Evolutionary conservation across 345 rosid genomes (phyloP).

Genomic region (Carallia brachiata): DNA sequence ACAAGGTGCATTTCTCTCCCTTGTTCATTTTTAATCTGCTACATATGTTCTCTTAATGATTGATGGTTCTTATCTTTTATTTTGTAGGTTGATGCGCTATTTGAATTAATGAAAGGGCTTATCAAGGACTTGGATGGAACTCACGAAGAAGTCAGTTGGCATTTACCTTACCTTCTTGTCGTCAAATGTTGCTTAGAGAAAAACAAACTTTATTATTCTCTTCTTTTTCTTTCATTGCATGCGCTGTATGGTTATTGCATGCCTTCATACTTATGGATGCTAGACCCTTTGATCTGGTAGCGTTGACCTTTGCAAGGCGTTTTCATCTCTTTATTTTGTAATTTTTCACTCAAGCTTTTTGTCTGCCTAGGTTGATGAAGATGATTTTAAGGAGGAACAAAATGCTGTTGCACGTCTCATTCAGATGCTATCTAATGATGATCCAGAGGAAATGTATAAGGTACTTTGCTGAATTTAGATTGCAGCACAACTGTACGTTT

Average conservation of each 20-base stretch:
- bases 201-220: background rate
- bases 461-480: conserved; percentile 32
- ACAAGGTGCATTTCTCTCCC: conserved; percentile 49
- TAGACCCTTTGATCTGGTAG: too few relatives aligned
- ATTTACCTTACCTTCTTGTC: conserved; percentile 9
- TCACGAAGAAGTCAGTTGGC: conserved; percentile 58
- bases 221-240: background rate
- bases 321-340: background rate
- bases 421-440: conserved; percentile 86
- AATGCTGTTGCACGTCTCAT: conserved; percentile 94
- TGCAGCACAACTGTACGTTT: background rate
- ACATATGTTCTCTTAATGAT: conserved; percentile 10
- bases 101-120: conserved; percentile 90
- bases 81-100: conserved; percentile 83
- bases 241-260: background rate
- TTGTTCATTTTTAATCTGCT: conserved; percentile 19
- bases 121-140: conserved; percentile 82
- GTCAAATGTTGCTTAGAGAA: conserved; percentile 6
- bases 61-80: conserved; percentile 10
- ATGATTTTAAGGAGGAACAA: conserved; percentile 96
- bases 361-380: conserved; percentile 69
- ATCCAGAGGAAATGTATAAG: conserved; percentile 96
- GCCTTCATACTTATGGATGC: background rate
- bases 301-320: conserved; percentile 1
- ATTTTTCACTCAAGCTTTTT: background rate